Evolutionary conservation across 176 grass and related monocot species (phyloP).

Genomic region (Triticum aestivum): DNA sequence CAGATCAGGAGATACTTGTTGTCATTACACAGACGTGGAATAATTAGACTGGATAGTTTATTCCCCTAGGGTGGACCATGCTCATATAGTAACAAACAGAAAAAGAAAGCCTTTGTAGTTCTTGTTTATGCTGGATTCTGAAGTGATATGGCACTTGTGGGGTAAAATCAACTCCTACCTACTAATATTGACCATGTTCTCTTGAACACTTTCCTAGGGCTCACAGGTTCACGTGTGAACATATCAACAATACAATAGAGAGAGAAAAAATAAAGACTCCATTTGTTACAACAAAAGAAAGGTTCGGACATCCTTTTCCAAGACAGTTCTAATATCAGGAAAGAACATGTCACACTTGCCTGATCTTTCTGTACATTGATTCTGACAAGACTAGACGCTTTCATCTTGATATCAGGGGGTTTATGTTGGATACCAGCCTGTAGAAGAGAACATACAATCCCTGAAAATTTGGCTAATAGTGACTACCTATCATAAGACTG

Average conservation of each 20-base stretch:
- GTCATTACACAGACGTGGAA: not conserved
- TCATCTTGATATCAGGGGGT: slow-evolving; percentile 75
- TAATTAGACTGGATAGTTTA: not conserved
- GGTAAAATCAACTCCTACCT: not conserved
- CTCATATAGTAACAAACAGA: not conserved
- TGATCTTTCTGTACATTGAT: slow-evolving; percentile 86
- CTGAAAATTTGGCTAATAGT: slow-evolving; percentile 27
- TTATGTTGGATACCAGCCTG: slow-evolving; percentile 87
- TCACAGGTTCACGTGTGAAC: not conserved
- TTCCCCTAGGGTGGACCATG: not conserved
- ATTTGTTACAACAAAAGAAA: not conserved
- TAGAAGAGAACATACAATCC: slow-evolving; percentile 27
- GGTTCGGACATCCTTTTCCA: not conserved
- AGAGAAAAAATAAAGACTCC: not conserved
- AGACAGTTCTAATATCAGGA: slow-evolving; percentile 8
- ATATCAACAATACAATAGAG: not conserved
- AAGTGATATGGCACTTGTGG: not conserved
- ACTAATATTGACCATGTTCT: slow-evolving; percentile 2
- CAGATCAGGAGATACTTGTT: slow-evolving; percentile 5
- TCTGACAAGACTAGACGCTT: slow-evolving; percentile 72
- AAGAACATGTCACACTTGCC: slow-evolving; percentile 46
- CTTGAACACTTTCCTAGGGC: not conserved
- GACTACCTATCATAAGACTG: slow-evolving; percentile 11
- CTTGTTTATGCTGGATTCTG: not conserved
- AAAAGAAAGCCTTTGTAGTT: not conserved